These are phyloP conservation scores for Sporothrix curviconia DNA, from an alignment of 2,329 filamentous ascomycete species.

Conservation along the genomic window DNA sequence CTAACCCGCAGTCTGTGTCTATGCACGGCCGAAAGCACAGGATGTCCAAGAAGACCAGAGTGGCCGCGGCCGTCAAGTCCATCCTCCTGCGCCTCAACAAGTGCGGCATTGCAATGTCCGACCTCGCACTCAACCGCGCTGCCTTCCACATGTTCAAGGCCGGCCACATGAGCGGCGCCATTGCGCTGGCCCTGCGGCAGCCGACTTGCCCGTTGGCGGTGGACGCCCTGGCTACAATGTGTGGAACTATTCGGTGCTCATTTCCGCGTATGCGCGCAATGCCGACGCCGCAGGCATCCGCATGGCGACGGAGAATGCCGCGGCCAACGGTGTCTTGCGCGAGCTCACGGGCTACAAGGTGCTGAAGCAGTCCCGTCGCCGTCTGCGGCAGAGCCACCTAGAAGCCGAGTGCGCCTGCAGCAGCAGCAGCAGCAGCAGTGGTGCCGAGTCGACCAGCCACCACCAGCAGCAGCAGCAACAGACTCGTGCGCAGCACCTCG, in stretches of 20 bases:
- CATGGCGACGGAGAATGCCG: constrained; percentile 19
- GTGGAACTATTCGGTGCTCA: constrained; percentile 28
- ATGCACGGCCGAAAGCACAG: too few species aligned
- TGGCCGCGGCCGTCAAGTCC: constrained; percentile 19
- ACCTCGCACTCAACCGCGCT: constrained; percentile 26
- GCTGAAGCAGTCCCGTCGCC: constrained; percentile 19
- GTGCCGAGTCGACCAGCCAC: too few species aligned
- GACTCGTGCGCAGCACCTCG: neutral
- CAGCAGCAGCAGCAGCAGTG: too few species aligned
- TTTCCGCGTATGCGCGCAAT: constrained; percentile 21
- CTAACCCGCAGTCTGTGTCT: constrained; percentile 22
- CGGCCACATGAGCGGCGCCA: constrained; percentile 24
- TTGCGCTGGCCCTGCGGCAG: constrained; percentile 25
- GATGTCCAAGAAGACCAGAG: constrained; percentile 15
- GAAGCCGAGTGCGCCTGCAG: neutral
- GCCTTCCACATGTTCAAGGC: constrained; percentile 25
- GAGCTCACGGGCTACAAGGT: constrained; percentile 21
- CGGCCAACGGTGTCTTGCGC: constrained; percentile 14
- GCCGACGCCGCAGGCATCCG: constrained; percentile 25
- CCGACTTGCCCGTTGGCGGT: constrained; percentile 14
- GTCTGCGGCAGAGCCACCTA: constrained; percentile 12
- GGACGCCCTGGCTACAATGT: constrained; percentile 27
- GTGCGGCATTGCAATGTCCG: constrained; percentile 21
- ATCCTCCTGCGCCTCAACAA: constrained; percentile 22
- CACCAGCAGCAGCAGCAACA: too few species aligned